Evolutionary conservation across 108 stramenopile genomes (phyloP).

Genomic region (Nitzschia sp.): DNA sequence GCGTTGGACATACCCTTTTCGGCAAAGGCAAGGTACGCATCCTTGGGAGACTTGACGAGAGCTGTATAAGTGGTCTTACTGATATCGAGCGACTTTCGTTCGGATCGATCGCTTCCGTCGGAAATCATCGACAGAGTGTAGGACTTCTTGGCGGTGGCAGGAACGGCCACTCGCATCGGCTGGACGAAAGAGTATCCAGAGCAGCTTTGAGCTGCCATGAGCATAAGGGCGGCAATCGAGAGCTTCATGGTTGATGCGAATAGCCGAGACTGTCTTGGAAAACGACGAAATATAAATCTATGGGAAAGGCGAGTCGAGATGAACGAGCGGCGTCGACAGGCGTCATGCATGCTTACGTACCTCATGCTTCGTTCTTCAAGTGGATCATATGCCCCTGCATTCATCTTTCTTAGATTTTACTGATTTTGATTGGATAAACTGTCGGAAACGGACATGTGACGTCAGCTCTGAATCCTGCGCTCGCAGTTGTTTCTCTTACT

Average conservation of each 20-base stretch:
- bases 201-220: slow-evolving; percentile 7
- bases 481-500: too few relatives aligned
- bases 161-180: background rate
- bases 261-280: background rate
- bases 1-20: slow-evolving; percentile 13
- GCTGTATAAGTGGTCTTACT: slow-evolving; percentile 9
- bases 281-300: background rate
- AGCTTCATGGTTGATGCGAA: background rate
- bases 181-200: slow-evolving; percentile 10
- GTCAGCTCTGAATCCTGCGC: too few relatives aligned
- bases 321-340: too few relatives aligned
- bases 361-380: too few relatives aligned
- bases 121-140: slow-evolving; percentile 10
- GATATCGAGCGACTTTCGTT: slow-evolving; percentile 17
- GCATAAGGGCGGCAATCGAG: background rate
- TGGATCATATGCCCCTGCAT: too few relatives aligned
- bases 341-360: too few relatives aligned
- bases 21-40: slow-evolving; percentile 15
- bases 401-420: too few relatives aligned
- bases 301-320: too few relatives aligned
- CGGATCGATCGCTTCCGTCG: slow-evolving; percentile 10
- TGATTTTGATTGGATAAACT: too few relatives aligned
- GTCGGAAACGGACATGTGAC: too few relatives aligned
- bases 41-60: slow-evolving; percentile 7
- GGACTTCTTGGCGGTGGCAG: background rate